Conservation (phyloP, 345 rosid genomes). For the Hypericum perforatum region DNA sequence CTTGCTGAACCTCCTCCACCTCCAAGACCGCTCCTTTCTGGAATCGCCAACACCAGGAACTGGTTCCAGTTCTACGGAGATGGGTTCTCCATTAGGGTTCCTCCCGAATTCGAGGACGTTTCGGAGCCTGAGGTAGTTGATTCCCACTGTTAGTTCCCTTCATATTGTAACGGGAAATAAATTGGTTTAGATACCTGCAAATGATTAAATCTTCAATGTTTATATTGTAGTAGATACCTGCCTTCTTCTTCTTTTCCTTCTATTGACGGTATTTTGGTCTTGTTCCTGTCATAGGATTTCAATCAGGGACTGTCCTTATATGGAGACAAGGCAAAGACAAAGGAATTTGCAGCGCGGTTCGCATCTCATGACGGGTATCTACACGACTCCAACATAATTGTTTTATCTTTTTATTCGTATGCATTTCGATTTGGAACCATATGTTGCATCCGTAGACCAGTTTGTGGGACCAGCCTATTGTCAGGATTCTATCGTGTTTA, state of each 20-base stretch:
- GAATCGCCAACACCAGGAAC: conserved; percentile 62
- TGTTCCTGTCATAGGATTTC: conserved; percentile 43
- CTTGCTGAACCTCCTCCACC: conserved; percentile 47
- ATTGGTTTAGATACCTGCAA: too few species aligned
- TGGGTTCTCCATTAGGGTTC: conserved; percentile 78
- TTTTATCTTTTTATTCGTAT: too few species aligned
- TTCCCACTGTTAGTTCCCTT: not conserved
- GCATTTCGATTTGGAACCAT: too few species aligned
- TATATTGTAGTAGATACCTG: too few species aligned
- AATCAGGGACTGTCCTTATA: conserved; percentile 74
- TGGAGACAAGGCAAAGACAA: conserved; percentile 87
- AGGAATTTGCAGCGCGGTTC: conserved; percentile 75
- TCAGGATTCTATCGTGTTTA: too few species aligned
- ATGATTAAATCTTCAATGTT: too few species aligned
- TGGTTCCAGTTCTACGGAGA: conserved; percentile 85
- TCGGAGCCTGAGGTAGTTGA: conserved; percentile 66
- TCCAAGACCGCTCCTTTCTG: conserved; percentile 34
- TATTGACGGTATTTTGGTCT: too few species aligned
- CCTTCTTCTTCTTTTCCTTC: too few species aligned
- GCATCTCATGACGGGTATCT: conserved; percentile 77
- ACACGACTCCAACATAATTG: too few species aligned
- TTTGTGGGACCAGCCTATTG: too few species aligned
- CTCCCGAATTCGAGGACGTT: conserved; percentile 79
- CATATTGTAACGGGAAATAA: too few species aligned
- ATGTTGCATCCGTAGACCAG: too few species aligned